phyloP scores from a whole-genome alignment of 2,329 filamentous ascomycete species.

The Talaromyces islandicus region DNA sequence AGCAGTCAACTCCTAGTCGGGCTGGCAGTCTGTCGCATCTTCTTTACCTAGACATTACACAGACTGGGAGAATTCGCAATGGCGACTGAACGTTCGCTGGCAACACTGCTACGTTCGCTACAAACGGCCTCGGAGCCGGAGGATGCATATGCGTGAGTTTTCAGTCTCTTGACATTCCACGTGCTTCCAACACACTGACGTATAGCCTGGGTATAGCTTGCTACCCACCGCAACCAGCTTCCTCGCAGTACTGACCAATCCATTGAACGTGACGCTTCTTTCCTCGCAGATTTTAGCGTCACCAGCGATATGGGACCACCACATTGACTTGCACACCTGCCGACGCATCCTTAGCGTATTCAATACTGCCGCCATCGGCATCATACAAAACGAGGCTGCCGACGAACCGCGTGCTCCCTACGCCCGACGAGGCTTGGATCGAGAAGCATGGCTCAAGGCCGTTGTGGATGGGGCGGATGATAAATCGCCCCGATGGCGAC shows the following conservation, averaged over 20 bases:
- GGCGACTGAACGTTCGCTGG: conserved; percentile 56
- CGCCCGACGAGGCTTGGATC: conserved; percentile 44
- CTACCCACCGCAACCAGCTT: conserved; percentile 48
- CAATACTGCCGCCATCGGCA: conserved; percentile 53
- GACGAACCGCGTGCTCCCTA: conserved; percentile 30
- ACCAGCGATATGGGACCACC: conserved; percentile 53
- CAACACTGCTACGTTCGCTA: conserved; percentile 54
- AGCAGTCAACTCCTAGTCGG: background rate
- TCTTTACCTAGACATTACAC: background rate
- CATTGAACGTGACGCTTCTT: conserved; percentile 55
- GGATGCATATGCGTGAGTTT: conserved; percentile 52
- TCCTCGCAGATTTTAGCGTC: conserved; percentile 55
- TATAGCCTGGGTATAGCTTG: conserved; percentile 37
- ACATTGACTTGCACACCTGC: conserved; percentile 50
- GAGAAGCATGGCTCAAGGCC: conserved; percentile 55
- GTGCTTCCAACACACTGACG: conserved; percentile 6
- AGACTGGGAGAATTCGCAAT: conserved; percentile 29
- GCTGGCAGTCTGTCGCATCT: background rate
- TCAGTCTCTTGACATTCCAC: background rate
- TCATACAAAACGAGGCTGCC: conserved; percentile 43
- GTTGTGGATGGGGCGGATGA: conserved; percentile 56
- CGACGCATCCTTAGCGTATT: conserved; percentile 56
- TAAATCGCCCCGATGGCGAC: conserved; percentile 68
- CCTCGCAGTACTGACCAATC: conserved; percentile 50
- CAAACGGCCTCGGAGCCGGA: conserved; percentile 54